These are phyloP conservation scores for Sarocladium brachiariae DNA, from an alignment of 2,329 filamentous ascomycete genomes.

Conservation along the genomic window DNA sequence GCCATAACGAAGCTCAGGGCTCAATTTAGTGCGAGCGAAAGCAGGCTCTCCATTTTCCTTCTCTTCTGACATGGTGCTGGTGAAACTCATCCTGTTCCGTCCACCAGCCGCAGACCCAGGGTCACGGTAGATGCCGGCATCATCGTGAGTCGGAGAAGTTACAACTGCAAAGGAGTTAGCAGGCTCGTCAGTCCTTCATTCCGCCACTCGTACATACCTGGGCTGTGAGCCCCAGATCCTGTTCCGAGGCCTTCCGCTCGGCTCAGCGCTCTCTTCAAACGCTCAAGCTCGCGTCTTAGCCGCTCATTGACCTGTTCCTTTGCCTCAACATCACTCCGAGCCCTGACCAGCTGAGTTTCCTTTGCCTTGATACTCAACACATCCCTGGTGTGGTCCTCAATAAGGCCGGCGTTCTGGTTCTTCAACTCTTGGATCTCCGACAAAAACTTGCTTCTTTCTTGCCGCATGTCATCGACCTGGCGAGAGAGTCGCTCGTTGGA, in stretches of 20 bases:
- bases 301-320: constrained; percentile 82
- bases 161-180: constrained; percentile 21
- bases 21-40: constrained; percentile 45
- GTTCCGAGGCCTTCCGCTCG: constrained; percentile 46
- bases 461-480: constrained; percentile 71
- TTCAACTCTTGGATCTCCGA: constrained; percentile 92
- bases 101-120: constrained; percentile 31
- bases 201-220: constrained; percentile 17
- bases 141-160: constrained; percentile 50
- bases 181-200: too few relatives aligned
- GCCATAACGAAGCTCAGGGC: constrained; percentile 48
- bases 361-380: constrained; percentile 97
- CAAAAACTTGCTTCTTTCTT: constrained; percentile 72
- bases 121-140: constrained; percentile 54
- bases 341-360: constrained; percentile 91
- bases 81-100: constrained; percentile 53
- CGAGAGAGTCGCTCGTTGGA: constrained; percentile 73
- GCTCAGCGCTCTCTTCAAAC: constrained; percentile 80
- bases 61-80: constrained; percentile 64
- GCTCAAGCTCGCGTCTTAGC: constrained; percentile 80
- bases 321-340: constrained; percentile 81
- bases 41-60: constrained; percentile 61
- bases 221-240: constrained; percentile 31
- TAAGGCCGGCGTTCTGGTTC: constrained; percentile 92
- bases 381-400: constrained; percentile 94